These are phyloP conservation scores for Apiotrichum laibachii DNA, from an alignment of 1,284 basidiomycete species.

Conservation along the genomic window DNA sequence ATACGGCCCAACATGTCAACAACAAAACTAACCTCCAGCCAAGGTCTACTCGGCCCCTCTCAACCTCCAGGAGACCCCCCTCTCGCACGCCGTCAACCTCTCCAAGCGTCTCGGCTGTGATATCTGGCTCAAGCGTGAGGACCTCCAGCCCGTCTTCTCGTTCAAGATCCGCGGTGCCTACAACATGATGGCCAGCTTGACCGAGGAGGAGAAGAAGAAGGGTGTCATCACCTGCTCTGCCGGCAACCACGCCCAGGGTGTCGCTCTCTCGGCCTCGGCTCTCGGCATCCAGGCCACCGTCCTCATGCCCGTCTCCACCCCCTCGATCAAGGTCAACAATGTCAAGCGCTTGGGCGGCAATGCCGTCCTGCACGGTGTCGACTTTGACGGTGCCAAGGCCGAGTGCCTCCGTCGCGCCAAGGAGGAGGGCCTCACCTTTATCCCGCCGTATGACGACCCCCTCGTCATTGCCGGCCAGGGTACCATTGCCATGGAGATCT, in stretches of 20 bases:
- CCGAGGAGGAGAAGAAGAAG: slow-evolving; percentile 88
- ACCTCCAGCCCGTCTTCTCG: slow-evolving; percentile 96
- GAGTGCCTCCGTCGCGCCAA: slow-evolving; percentile 85
- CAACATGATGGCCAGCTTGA: slow-evolving; percentile 94
- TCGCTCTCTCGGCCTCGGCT: slow-evolving; percentile 84
- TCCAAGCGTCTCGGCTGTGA: slow-evolving; percentile 81
- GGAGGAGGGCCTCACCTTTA: slow-evolving; percentile 76
- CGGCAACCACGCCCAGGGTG: slow-evolving; percentile 98
- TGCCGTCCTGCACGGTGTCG: slow-evolving; percentile 83
- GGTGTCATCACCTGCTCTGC: slow-evolving; percentile 98
- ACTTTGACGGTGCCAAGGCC: slow-evolving; percentile 95
- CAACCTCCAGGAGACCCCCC: slow-evolving; percentile 85
- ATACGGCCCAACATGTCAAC: too few relatives aligned
- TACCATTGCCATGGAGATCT: slow-evolving; percentile 89
- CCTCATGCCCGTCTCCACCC: slow-evolving; percentile 95
- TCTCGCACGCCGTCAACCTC: slow-evolving; percentile 80
- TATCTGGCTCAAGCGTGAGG: slow-evolving; percentile 95
- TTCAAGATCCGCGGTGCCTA: slow-evolving; percentile 99
- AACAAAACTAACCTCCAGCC: slow-evolving; percentile 45
- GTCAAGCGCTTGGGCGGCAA: slow-evolving; percentile 90
- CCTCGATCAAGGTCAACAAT: slow-evolving; percentile 93
- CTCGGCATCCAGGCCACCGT: slow-evolving; percentile 93
- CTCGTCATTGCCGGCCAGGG: slow-evolving; percentile 97
- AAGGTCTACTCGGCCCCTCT: slow-evolving; percentile 77
- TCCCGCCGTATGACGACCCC: slow-evolving; percentile 97